Evolutionary conservation across 2,329 filamentous ascomycete species (phyloP).

Genomic region (Alternaria incomplexa): DNA sequence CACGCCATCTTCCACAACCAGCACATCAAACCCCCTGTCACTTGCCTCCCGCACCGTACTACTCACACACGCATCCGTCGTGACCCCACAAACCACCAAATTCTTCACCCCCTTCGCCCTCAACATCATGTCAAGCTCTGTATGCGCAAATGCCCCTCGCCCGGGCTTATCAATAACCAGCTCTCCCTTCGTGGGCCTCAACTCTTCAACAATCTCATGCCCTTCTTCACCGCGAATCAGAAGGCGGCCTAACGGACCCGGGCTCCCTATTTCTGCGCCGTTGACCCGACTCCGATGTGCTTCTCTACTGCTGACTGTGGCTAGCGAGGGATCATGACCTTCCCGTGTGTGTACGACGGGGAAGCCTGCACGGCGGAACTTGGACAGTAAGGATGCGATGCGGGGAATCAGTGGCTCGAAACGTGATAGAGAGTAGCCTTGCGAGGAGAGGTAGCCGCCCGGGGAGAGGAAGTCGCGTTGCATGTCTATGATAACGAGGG

Average conservation of each 20-base stretch:
- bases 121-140: conserved; percentile 60
- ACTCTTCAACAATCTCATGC: conserved; percentile 63
- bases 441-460: conserved; percentile 58
- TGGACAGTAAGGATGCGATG: conserved; percentile 49
- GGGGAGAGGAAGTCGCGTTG: conserved; percentile 60
- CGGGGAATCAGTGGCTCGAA: conserved; percentile 54
- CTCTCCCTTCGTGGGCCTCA: conserved; percentile 56
- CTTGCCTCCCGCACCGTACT: conserved; percentile 63
- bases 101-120: conserved; percentile 60
- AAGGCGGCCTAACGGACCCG: conserved; percentile 63
- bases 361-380: conserved; percentile 51
- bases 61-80: conserved; percentile 63
- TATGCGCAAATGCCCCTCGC: conserved; percentile 60
- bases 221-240: conserved; percentile 64
- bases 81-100: conserved; percentile 61
- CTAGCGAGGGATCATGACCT: conserved; percentile 61
- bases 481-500: conserved; percentile 63
- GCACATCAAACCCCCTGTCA: conserved; percentile 62
- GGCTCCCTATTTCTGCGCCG: conserved; percentile 57
- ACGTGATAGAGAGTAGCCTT: conserved; percentile 53
- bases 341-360: conserved; percentile 60
- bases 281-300: conserved; percentile 61
- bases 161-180: conserved; percentile 63
- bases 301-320: conserved; percentile 63
- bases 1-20: conserved; percentile 58